A percentile compares a stretch with the other conserved stretches of the same genome.
phyloP scores from a whole-genome alignment of 2,329 filamentous ascomycete genomes.

The Zymoseptoria passerinii region DNA sequence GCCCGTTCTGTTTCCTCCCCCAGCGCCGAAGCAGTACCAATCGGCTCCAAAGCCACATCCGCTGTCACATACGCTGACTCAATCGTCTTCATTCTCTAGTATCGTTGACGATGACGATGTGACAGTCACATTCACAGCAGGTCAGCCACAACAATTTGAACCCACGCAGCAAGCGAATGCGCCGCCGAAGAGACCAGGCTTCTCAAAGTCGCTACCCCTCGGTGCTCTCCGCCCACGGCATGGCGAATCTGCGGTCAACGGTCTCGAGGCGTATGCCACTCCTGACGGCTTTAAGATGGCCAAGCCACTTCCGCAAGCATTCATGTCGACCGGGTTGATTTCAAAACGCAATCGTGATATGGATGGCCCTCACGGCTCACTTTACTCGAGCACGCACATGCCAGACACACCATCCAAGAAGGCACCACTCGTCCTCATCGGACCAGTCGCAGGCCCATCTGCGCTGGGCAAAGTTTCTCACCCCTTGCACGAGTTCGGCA shows the following conservation, averaged over 20 bases:
- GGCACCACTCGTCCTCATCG: slow-evolving; percentile 60
- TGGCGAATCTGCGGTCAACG: slow-evolving; percentile 34
- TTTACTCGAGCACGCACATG: slow-evolving; percentile 56
- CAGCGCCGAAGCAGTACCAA: slow-evolving; percentile 26
- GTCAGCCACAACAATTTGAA: neutral
- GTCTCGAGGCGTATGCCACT: slow-evolving; percentile 54
- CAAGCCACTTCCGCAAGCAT: slow-evolving; percentile 71
- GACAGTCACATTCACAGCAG: neutral
- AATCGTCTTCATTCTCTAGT: slow-evolving; percentile 76
- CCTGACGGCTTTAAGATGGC: slow-evolving; percentile 68
- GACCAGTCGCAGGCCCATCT: slow-evolving; percentile 47
- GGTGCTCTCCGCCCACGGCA: slow-evolving; percentile 49
- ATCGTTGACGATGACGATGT: slow-evolving; percentile 37
- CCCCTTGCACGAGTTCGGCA: slow-evolving; percentile 65
- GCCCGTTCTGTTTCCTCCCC: slow-evolving; percentile 34
- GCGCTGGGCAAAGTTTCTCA: slow-evolving; percentile 52
- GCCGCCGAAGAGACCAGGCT: slow-evolving; percentile 48
- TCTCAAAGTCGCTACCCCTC: slow-evolving; percentile 68
- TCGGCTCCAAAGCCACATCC: slow-evolving; percentile 57
- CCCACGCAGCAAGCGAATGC: slow-evolving; percentile 31
- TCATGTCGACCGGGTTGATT: slow-evolving; percentile 88
- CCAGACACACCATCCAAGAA: slow-evolving; percentile 97
- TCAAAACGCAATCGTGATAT: slow-evolving; percentile 82
- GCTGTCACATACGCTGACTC: slow-evolving; percentile 75
- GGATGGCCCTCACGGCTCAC: slow-evolving; percentile 52